Percentiles rank a stretch among this genome's conserved stretches.
Conservation (phyloP, 2,329 filamentous ascomycete genomes). For the Pseudocercospora vitis region DNA sequence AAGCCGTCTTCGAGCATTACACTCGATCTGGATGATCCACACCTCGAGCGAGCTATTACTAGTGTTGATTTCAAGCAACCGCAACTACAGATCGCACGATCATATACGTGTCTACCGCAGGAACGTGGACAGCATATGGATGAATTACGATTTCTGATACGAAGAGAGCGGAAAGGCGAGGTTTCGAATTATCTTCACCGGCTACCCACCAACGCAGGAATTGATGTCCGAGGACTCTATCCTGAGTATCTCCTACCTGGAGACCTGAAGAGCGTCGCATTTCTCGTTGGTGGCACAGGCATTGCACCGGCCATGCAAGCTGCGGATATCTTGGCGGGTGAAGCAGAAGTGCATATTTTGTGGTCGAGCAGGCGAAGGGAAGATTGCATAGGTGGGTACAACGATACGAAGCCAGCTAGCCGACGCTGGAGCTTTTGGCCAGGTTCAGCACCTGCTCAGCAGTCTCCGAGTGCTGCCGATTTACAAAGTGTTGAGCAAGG, state of each 20-base stretch:
- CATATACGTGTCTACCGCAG: conserved; percentile 84
- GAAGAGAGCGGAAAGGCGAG: conserved; percentile 76
- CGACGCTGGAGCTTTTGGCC: conserved; percentile 23
- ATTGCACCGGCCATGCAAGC: conserved; percentile 87
- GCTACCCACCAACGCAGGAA: conserved; percentile 57
- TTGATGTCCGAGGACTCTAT: conserved; percentile 79
- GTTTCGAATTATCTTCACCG: conserved; percentile 78
- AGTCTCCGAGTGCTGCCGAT: conserved; percentile 11
- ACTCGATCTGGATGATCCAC: conserved; percentile 25
- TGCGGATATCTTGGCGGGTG: conserved; percentile 58
- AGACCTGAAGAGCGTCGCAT: conserved; percentile 64
- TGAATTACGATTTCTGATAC: conserved; percentile 70
- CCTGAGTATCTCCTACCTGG: conserved; percentile 61
- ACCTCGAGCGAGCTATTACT: conserved; percentile 64
- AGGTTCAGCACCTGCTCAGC: not conserved
- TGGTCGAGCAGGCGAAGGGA: conserved; percentile 74
- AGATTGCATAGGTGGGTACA: conserved; percentile 64
- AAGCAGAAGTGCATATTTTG: conserved; percentile 63
- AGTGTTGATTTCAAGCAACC: conserved; percentile 94
- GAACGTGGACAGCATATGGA: conserved; percentile 34
- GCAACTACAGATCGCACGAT: conserved; percentile 83
- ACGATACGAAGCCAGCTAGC: conserved; percentile 44
- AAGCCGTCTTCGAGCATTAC: conserved; percentile 39
- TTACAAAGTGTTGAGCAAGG: conserved; percentile 39
- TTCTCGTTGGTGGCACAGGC: conserved; percentile 89